Conservation (phyloP, 1,284 basidiomycete genomes). For the Xerocomus nothofagi region DNA sequence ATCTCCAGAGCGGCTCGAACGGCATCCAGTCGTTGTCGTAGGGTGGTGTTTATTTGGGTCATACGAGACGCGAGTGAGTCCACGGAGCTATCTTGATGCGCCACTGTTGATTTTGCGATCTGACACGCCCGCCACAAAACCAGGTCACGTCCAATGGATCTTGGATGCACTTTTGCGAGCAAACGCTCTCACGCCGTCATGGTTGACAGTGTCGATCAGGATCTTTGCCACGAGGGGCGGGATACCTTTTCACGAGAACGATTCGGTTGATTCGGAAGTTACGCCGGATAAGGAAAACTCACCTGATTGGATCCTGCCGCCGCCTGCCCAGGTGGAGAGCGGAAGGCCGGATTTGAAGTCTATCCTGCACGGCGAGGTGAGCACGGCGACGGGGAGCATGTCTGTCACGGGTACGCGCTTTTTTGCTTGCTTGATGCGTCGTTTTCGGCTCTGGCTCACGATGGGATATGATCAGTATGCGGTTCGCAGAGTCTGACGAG, state of each 20-base stretch:
- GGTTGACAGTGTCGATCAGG: conserved; percentile 34
- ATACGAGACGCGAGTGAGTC: conserved; percentile 39
- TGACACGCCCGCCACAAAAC: not conserved
- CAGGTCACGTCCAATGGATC: conserved; percentile 38
- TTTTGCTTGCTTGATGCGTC: too few species aligned
- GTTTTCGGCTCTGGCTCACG: not conserved
- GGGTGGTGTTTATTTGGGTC: conserved; percentile 41
- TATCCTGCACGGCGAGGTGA: conserved; percentile 25
- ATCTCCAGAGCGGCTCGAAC: conserved; percentile 29
- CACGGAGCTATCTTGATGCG: not conserved
- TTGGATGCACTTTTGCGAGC: conserved; percentile 31
- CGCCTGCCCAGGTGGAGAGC: conserved; percentile 16
- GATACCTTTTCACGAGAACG: conserved; percentile 5
- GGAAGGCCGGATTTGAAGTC: conserved; percentile 25
- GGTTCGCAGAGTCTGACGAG: conserved; percentile 44
- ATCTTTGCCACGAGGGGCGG: conserved; percentile 34
- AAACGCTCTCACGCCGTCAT: conserved; percentile 20
- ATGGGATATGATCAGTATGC: conserved; percentile 39
- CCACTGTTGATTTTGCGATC: not conserved
- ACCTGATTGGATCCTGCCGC: conserved; percentile 8
- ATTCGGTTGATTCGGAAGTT: conserved; percentile 11
- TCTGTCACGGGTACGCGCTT: conserved; percentile 27
- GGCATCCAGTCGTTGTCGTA: conserved; percentile 24
- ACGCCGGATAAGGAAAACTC: conserved; percentile 12
- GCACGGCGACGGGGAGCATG: conserved; percentile 26